Conservation (phyloP, 768 basidiomycete genomes). For the Nidularia sp. region DNA sequence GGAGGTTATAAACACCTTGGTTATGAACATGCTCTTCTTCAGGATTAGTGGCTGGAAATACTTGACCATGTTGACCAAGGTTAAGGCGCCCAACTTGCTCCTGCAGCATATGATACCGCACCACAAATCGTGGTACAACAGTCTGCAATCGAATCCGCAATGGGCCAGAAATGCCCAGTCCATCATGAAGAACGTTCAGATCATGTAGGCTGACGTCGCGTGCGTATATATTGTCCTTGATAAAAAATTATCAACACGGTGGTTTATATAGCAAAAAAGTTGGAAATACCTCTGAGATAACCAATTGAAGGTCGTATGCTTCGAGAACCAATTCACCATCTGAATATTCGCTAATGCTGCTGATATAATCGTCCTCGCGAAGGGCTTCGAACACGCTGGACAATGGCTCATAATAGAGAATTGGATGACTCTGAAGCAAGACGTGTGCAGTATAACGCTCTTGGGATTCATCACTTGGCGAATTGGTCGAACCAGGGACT, state of each 20-base stretch:
- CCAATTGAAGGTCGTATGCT: slow-evolving; percentile 64
- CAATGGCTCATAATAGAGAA: slow-evolving; percentile 75
- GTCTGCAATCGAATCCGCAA: slow-evolving; percentile 54
- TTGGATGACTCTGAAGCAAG: slow-evolving; percentile 60
- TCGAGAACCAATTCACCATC: slow-evolving; percentile 67
- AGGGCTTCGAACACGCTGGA: slow-evolving; percentile 68
- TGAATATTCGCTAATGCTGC: slow-evolving; percentile 37
- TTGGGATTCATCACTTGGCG: slow-evolving; percentile 8
- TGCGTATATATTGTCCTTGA: slow-evolving; percentile 65
- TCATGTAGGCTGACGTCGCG: slow-evolving; percentile 72
- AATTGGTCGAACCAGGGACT: slow-evolving; percentile 18
- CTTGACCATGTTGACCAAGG: neutral
- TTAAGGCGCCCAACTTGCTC: slow-evolving; percentile 40
- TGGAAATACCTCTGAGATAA: slow-evolving; percentile 57
- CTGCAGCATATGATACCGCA: slow-evolving; percentile 61
- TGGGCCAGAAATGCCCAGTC: slow-evolving; percentile 55
- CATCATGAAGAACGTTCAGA: slow-evolving; percentile 66
- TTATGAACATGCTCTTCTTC: too few species aligned
- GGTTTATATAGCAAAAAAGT: neutral
- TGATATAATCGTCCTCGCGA: slow-evolving; percentile 55
- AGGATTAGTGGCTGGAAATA: too few species aligned
- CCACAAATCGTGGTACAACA: slow-evolving; percentile 55
- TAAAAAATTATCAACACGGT: neutral
- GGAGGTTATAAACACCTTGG: too few species aligned
- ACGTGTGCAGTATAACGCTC: slow-evolving; percentile 25